Evolutionary conservation across 2,329 filamentous ascomycete species (phyloP).

Genomic region (Arthrobotrys musiformis): DNA sequence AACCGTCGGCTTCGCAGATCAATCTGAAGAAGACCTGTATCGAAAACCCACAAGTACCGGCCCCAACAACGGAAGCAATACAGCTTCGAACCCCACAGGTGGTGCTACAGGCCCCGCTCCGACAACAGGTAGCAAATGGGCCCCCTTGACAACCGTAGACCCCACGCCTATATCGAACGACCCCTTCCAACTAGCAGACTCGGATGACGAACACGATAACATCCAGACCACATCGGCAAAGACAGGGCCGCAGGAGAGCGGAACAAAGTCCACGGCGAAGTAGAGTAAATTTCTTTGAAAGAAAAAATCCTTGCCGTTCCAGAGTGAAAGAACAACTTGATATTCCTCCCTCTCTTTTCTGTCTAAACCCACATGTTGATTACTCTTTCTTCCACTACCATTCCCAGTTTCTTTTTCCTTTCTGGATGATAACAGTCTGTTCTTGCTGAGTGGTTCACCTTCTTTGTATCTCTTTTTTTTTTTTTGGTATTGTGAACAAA

Average conservation of each 20-base stretch:
- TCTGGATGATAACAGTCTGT: no score
- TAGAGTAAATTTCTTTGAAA: not conserved
- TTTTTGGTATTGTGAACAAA: no score
- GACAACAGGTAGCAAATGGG: conserved; percentile 83
- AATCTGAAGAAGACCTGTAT: conserved; percentile 63
- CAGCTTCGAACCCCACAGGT: not conserved
- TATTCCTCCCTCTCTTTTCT: no score
- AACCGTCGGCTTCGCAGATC: conserved; percentile 68
- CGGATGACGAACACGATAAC: conserved; percentile 88
- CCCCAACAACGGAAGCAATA: conserved; percentile 31
- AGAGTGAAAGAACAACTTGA: no score
- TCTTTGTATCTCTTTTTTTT: no score
- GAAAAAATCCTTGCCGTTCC: not conserved
- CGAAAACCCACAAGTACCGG: conserved; percentile 66
- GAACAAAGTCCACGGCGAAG: conserved; percentile 37
- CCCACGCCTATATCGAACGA: conserved; percentile 92
- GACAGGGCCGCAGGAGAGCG: conserved; percentile 57
- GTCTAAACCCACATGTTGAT: no score
- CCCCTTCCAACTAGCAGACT: conserved; percentile 94
- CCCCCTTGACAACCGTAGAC: conserved; percentile 86
- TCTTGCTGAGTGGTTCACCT: no score
- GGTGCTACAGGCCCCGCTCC: conserved; percentile 58
- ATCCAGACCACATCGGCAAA: conserved; percentile 66
- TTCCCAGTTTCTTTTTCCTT: no score
- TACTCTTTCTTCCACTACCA: no score